Conservation (phyloP, 2,329 filamentous ascomycete genomes). For the Aureobasidium lini region DNA sequence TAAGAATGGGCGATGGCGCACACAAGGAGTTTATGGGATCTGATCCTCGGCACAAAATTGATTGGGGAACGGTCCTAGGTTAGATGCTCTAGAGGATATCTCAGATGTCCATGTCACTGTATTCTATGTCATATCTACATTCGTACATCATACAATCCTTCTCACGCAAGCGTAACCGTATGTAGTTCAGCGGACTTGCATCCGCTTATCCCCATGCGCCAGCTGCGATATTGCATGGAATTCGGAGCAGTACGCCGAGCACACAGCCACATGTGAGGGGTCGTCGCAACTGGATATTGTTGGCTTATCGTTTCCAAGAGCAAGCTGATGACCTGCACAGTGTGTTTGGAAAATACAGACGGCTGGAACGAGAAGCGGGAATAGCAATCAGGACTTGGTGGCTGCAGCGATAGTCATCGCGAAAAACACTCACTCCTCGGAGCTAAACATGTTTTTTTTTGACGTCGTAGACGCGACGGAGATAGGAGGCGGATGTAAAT, state of each 20-base stretch:
- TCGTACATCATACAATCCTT: neutral
- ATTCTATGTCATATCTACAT: neutral
- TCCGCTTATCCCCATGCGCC: neutral
- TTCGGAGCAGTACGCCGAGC: neutral
- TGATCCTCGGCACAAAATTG: neutral
- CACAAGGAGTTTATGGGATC: neutral
- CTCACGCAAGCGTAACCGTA: neutral
- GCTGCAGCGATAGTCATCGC: neutral
- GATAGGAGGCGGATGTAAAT: neutral
- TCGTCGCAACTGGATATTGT: neutral
- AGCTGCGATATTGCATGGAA: neutral
- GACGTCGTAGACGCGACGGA: neutral
- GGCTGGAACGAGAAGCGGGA: neutral
- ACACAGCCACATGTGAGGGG: neutral
- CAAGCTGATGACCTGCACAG: no score
- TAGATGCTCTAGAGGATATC: neutral
- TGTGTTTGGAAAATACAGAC: neutral
- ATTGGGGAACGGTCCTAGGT: neutral
- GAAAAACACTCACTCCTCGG: neutral
- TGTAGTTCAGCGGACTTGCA: neutral
- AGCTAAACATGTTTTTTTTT: neutral
- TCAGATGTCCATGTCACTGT: neutral
- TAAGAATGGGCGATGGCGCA: neutral
- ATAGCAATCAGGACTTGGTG: neutral
- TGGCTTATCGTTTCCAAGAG: neutral